Conservation (phyloP, 345 rosid species). For the Raphanus raphanistrum region DNA sequence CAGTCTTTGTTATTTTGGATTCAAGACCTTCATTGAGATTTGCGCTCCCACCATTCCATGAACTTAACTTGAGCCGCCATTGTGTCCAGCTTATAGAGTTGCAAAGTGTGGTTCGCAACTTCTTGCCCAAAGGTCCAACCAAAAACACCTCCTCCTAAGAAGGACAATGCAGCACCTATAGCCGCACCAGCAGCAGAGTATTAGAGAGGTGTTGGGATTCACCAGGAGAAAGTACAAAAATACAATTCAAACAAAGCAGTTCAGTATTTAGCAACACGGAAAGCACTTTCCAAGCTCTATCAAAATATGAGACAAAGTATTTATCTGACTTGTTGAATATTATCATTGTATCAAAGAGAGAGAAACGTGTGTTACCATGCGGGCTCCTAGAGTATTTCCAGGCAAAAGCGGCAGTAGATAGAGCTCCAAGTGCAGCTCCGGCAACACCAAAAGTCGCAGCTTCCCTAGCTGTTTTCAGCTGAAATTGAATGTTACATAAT, state of each 20-base stretch:
- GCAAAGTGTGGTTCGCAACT: conserved; percentile 64
- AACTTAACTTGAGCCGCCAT: conserved; percentile 82
- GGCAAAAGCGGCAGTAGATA: conserved; percentile 75
- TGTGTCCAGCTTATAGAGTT: conserved; percentile 84
- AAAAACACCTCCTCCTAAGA: conserved; percentile 76
- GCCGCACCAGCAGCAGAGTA: background rate
- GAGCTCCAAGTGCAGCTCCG: conserved; percentile 73
- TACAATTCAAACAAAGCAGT: background rate
- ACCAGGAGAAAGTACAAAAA: background rate
- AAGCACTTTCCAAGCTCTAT: too few species aligned
- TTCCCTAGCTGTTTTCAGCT: conserved; percentile 88
- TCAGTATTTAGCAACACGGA: background rate
- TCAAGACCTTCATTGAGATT: conserved; percentile 43
- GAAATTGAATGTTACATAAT: conserved; percentile 21
- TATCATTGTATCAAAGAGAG: background rate
- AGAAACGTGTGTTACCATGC: conserved; percentile 55
- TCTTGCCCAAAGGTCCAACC: conserved; percentile 95
- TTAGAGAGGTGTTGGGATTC: background rate
- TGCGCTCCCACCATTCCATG: conserved; percentile 91
- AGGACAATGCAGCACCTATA: conserved; percentile 80
- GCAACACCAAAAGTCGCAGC: conserved; percentile 54
- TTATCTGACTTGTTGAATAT: background rate
- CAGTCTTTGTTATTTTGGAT: background rate
- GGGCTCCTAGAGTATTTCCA: conserved; percentile 88
- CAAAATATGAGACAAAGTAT: background rate